Conservation (phyloP, 257 asterid species). For the Phtheirospermum japonicum region DNA sequence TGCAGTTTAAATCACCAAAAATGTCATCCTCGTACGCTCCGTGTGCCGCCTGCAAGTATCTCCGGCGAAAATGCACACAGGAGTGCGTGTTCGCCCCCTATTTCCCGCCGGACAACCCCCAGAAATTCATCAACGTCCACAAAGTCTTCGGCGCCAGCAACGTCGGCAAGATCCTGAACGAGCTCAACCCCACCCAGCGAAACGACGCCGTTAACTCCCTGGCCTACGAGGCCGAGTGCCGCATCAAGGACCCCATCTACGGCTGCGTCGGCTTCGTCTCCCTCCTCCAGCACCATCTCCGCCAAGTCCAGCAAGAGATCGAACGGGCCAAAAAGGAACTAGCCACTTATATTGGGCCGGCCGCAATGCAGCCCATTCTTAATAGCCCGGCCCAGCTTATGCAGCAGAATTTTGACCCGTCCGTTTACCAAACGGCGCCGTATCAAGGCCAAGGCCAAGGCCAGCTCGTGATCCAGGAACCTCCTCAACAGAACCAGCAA, state of each 20-base stretch:
- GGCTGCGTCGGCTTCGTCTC: conserved; percentile 60
- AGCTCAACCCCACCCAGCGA: conserved; percentile 34
- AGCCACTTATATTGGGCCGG: conserved; percentile 45
- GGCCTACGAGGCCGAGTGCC: conserved; percentile 53
- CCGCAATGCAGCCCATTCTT: conserved; percentile 32
- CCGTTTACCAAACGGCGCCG: neutral
- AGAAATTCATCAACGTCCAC: conserved; percentile 50
- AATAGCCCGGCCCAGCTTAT: conserved; percentile 4
- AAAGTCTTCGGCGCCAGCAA: conserved; percentile 60
- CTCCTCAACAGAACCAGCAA: conserved; percentile 4
- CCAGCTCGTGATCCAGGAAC: neutral
- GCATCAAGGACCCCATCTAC: conserved; percentile 50
- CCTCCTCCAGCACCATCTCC: conserved; percentile 39
- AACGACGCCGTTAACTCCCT: conserved; percentile 54
- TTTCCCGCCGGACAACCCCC: conserved; percentile 56
- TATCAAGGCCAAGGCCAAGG: neutral
- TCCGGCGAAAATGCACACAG: conserved; percentile 54
- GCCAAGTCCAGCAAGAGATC: conserved; percentile 37
- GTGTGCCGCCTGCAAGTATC: conserved; percentile 66
- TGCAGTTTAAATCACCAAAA: too few relatives aligned
- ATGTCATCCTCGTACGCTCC: conserved; percentile 40
- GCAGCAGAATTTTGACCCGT: conserved; percentile 1
- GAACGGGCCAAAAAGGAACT: conserved; percentile 44
- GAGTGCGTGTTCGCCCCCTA: conserved; percentile 66
- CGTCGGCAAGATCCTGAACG: conserved; percentile 49